Evolutionary conservation across 1,284 basidiomycete genomes (phyloP), one percentile per base, ranked within the genome.

Genomic region (Acaromyces ingoldii): DNA sequence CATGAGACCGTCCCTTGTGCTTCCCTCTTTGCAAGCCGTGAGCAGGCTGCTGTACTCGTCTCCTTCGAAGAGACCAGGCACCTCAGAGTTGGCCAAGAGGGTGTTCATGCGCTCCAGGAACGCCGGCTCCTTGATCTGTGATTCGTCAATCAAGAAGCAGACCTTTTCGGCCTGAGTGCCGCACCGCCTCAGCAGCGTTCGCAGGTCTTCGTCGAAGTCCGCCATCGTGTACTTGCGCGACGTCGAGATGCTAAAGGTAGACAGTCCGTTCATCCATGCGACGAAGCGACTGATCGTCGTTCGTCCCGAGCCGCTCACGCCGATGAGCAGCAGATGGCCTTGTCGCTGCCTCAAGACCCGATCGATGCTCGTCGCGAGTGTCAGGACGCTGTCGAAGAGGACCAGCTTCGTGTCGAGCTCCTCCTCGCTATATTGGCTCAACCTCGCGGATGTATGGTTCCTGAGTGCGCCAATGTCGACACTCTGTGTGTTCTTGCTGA

Each of bases 81-180:
- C 93, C 77, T 99, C 95, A n/a, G 93, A 93, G 70, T 99, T 99
- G 34, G 95, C 96, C 11, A 99, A 83, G 3, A 99, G 83, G 0
- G 92, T 99, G 77, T 99, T 99, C 91, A 99, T 97, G 29, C 95
- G 85, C 76, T 99, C 95, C 57, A 99, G 79, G 81, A 98, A 97
- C 51, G 95, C 95, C 4, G 95, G 91, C 75, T 98, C 93, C 33
- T 97, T 85, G 25, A 98, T 92, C 70, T 99, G 98, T 1, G 91
- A 95, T 76, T 99, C 95, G 76, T 99, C 95, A 38, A 99, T 97
- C 77, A 98, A 97, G 82, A 98, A 99, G 75, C 91, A 97, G 36
- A 99, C 88, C 78, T 97, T 97, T 78, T 99, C 95, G 64, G 91
- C 92, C 75, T 97, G 97, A 80, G 91, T 95, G 5, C 95, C 96